Evolutionary conservation across 139 green algal species (phyloP), one percentile per base, ranked within the genome.

Genomic region (Tetratostichococcus sp.): DNA sequence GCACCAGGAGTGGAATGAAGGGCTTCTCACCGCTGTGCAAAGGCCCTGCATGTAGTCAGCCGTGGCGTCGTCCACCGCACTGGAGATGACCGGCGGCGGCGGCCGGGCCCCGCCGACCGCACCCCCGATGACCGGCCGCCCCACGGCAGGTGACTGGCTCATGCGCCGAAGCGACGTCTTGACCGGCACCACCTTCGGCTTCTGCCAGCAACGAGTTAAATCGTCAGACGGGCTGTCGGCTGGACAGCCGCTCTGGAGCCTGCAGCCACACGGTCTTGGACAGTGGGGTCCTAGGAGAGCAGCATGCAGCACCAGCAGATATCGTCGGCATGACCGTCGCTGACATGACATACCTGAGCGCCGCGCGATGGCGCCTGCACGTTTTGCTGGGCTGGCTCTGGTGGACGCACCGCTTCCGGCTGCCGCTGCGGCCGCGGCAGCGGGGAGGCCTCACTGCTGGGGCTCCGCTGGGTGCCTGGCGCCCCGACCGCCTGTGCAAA

Each of bases 41-140:
- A 30, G 23, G 23, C 23, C 25, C 58, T 30, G 58, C 58, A 66
- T 8, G 23, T 30, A 30, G 17, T n/a, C 58, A 22, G 92, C 75
- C 71, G 89, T 82, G 22, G 87, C 82, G 31, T 91, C 82, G 1
- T 87, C 89, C 0, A 94, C 84, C 1, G 79, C 84, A n/a, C n/a
- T n/a, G 19, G 84, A 67, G 57, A 82, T 79, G 22, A 94, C 84
- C 4, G 79, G 66, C 67, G 72, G 43, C 50, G 50, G 50, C 50
- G 50, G 17, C 19, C 17, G 17, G 17, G 50, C 19, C 50, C 11
- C 17, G 50, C 14, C 17, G 50, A 8, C 50, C 2, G 11, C 50
- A 17, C 50, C 50, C 14, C 50, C 50, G 50, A 62, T 17, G 50
- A 62, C 50, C 50, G 50, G 50, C 11, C 50, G 50, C 50, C 17